Percentiles rank a stretch among this genome's conserved stretches.
Conservation (phyloP, 2,329 filamentous ascomycete species). For the Cladophialophora yegresii region DNA sequence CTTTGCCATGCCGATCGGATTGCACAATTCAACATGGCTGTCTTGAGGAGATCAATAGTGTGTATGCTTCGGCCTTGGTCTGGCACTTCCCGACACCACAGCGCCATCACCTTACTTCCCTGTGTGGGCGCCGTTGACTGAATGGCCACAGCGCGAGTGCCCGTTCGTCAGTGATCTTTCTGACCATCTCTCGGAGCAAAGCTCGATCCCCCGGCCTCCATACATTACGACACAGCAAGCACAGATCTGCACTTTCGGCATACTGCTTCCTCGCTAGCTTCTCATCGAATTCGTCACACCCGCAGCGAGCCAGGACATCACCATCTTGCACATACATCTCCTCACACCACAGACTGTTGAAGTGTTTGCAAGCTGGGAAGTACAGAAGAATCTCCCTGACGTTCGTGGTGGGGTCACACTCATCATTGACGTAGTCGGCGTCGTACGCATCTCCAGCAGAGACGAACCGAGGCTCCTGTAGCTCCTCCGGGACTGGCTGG, state of each 20-base stretch:
- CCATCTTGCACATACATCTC: not conserved
- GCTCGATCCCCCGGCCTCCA: not conserved
- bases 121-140: not conserved
- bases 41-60: not conserved
- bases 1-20: not conserved
- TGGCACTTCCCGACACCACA: too few relatives aligned
- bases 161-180: not conserved
- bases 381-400: constrained; percentile 3
- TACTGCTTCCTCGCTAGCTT: not conserved
- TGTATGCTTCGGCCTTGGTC: not conserved
- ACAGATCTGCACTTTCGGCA: not conserved
- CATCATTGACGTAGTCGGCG: constrained; percentile 1
- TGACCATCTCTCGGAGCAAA: not conserved
- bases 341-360: not conserved
- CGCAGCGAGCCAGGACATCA: not conserved
- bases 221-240: not conserved
- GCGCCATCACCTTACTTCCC: not conserved
- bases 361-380: not conserved
- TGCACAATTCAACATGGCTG: not conserved
- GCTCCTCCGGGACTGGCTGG: not conserved
- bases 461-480: not conserved
- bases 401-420: not conserved
- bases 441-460: not conserved
- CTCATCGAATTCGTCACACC: not conserved
- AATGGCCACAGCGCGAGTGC: not conserved